Evolutionary conservation across 2,329 filamentous ascomycete species (phyloP).

Genomic region (Colletotrichum eremochloae): DNA sequence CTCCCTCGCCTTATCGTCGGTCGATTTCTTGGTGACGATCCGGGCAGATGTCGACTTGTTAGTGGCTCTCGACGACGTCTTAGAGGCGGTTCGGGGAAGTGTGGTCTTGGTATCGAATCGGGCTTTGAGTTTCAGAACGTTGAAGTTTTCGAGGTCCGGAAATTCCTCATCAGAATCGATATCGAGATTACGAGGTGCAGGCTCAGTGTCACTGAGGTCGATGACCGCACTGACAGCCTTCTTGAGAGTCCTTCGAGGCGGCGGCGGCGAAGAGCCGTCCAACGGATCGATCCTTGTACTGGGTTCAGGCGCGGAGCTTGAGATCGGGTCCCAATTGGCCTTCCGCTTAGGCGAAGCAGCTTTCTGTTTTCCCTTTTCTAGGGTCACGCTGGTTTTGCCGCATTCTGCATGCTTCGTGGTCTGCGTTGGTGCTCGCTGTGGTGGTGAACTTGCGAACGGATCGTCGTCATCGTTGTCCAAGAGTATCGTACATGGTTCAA

Average conservation of each 20-base stretch:
- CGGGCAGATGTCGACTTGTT: constrained; percentile 32
- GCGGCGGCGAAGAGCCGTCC: constrained; percentile 32
- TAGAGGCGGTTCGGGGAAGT: constrained; percentile 12
- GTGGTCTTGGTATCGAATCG: constrained; percentile 44
- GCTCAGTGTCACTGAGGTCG: constrained; percentile 52
- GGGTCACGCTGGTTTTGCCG: not conserved
- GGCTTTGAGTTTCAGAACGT: constrained; percentile 48
- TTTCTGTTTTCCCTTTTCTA: constrained; percentile 30
- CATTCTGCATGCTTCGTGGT: not conserved
- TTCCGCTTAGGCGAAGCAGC: constrained; percentile 45
- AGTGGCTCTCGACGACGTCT: constrained; percentile 18
- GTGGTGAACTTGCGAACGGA: constrained; percentile 15
- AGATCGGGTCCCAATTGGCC: constrained; percentile 64
- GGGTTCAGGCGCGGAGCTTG: constrained; percentile 64
- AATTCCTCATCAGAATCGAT: constrained; percentile 60
- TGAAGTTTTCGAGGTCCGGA: constrained; percentile 60
- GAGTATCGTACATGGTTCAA: constrained; percentile 16
- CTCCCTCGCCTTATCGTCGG: constrained; percentile 56
- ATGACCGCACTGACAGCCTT: constrained; percentile 48
- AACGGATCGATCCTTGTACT: constrained; percentile 20
- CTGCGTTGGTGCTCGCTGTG: not conserved
- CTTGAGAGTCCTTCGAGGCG: constrained; percentile 6
- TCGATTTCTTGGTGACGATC: constrained; percentile 48
- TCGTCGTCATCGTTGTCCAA: constrained; percentile 30
- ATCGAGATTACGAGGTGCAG: not conserved